Evolutionary conservation across 768 basidiomycete species (phyloP).

Genomic region (Dioszegia crocea): DNA sequence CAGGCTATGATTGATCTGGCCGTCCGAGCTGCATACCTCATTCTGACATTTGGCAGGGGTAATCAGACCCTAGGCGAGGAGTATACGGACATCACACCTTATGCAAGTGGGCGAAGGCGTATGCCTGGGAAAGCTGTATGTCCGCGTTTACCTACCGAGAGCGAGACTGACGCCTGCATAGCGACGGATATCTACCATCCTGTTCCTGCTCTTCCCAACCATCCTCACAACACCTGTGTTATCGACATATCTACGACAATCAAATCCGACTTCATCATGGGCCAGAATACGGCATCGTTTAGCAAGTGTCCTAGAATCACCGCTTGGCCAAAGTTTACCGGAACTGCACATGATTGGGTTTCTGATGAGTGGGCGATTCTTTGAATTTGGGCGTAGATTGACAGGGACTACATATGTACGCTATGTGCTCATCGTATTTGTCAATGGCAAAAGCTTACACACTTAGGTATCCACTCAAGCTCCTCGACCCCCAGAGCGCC

Average conservation of each 20-base stretch:
- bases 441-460: neutral
- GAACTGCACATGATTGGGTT: constrained; percentile 47
- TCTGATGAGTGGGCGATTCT: constrained; percentile 42
- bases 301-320: constrained; percentile 25
- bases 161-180: constrained; percentile 11
- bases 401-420: constrained; percentile 47
- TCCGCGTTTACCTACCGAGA: neutral
- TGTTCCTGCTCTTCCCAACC: constrained; percentile 30
- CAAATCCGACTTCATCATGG: neutral
- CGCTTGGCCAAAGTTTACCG: constrained; percentile 23
- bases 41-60: constrained; percentile 46
- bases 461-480: constrained; percentile 43
- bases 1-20: constrained; percentile 35
- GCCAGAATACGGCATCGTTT: constrained; percentile 10
- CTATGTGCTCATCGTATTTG: neutral
- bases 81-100: constrained; percentile 48
- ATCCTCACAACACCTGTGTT: constrained; percentile 23
- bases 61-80: constrained; percentile 49
- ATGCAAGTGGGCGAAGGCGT: neutral
- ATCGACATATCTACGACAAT: constrained; percentile 19
- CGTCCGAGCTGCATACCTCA: constrained; percentile 39
- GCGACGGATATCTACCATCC: constrained; percentile 38
- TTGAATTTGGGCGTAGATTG: constrained; percentile 43
- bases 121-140: neutral
- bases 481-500: constrained; percentile 21